Evolutionary conservation across 2,329 filamentous ascomycete genomes (phyloP).

Genomic region (Mollisiaceae sp.): DNA sequence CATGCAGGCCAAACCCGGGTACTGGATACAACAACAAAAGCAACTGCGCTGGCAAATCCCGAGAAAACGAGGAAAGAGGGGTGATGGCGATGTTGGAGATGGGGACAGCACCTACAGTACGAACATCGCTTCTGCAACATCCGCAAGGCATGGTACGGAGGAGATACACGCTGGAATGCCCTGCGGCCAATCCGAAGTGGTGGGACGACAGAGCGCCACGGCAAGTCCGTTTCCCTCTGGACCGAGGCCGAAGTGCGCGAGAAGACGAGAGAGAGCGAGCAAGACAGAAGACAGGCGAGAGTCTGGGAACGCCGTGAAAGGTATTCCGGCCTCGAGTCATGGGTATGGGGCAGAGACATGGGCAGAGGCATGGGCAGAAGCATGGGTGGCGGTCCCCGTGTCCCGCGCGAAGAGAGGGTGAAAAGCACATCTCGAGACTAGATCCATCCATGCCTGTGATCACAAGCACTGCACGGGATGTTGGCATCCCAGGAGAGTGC

Average conservation of each 20-base stretch:
- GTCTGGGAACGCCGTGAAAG: background rate
- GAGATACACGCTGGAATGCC: background rate
- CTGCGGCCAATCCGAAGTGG: no score
- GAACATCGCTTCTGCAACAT: background rate
- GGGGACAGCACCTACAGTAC: background rate
- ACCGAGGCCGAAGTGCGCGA: background rate
- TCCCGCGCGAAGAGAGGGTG: no score
- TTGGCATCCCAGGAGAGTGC: background rate
- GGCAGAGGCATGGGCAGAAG: no score
- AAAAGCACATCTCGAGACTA: no score
- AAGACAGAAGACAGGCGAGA: background rate
- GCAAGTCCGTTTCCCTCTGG: slow-evolving; percentile 7
- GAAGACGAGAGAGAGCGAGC: no score
- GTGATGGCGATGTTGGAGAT: slow-evolving; percentile 1
- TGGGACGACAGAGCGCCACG: slow-evolving; percentile 4
- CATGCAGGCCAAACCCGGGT: background rate
- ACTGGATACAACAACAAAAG: slow-evolving; percentile 1
- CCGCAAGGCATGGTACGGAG: background rate
- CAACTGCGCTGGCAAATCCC: background rate
- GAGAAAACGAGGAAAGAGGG: background rate
- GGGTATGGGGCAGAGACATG: background rate
- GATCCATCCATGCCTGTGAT: background rate
- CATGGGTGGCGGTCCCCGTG: no score
- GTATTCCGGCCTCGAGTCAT: slow-evolving; percentile 9
- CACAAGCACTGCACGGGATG: background rate